Evolutionary conservation across 257 asterid species (phyloP).

Genomic region (Solanum arcanum): DNA sequence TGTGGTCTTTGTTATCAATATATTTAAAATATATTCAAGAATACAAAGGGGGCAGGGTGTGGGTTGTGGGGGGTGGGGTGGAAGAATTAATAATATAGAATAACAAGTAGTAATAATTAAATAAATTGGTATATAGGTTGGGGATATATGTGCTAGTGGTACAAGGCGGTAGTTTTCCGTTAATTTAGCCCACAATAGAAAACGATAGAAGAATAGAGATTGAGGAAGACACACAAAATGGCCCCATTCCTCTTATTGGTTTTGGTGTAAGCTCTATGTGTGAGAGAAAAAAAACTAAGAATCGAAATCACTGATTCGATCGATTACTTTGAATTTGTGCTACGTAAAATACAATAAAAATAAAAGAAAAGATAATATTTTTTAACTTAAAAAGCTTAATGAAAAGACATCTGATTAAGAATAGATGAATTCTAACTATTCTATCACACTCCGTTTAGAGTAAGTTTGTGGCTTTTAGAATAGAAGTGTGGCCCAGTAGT

Average conservation of each 20-base stretch:
- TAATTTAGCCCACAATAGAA: constrained; percentile 24
- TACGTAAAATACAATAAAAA: background rate
- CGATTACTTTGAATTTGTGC: background rate
- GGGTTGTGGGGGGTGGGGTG: background rate
- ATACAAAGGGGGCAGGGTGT: background rate
- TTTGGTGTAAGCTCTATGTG: constrained; percentile 4
- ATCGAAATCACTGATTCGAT: background rate
- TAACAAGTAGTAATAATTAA: background rate
- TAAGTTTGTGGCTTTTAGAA: background rate
- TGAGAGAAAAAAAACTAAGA: background rate
- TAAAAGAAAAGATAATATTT: rapidly evolving
- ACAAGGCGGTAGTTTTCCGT: constrained; percentile 15
- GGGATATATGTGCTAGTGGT: constrained; percentile 4
- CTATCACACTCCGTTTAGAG: too few relatives aligned
- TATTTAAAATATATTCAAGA: background rate
- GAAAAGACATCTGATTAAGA: background rate
- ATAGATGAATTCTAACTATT: background rate
- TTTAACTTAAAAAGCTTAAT: background rate
- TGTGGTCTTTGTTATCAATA: constrained; percentile 8
- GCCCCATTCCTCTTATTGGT: constrained; percentile 20
- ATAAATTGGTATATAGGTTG: background rate
- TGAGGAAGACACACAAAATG: constrained; percentile 9
- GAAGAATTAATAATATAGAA: background rate
- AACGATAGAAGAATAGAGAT: constrained; percentile 30
- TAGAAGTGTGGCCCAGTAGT: background rate